A percentile compares a stretch with the other conserved stretches of the same genome.
Conservation (phyloP, 164 flowering plant genomes). For the Tetrastigma voinierianum region DNA sequence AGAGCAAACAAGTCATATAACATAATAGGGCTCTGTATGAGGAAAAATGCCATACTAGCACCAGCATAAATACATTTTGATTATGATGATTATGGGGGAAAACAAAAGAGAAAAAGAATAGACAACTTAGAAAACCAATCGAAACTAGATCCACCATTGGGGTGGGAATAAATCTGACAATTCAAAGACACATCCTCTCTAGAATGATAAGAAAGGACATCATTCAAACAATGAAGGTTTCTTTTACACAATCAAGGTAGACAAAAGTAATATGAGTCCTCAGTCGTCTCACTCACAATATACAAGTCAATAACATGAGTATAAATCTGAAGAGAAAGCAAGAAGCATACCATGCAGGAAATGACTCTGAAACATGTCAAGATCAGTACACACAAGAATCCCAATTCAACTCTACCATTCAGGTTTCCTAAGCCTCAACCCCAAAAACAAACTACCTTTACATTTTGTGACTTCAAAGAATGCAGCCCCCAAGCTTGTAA, state of each 20-base stretch:
- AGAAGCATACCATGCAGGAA: conserved; percentile 12
- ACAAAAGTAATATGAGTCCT: neutral
- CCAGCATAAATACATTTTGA: too few relatives aligned
- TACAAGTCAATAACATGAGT: conserved; percentile 6
- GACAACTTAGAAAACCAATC: too few relatives aligned
- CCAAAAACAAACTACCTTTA: conserved; percentile 9
- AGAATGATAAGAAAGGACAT: too few relatives aligned
- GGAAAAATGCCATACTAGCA: too few relatives aligned
- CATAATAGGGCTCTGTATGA: too few relatives aligned
- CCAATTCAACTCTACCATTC: conserved; percentile 6
- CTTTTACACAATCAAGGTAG: neutral
- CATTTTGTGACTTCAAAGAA: neutral
- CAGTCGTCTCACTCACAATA: neutral
- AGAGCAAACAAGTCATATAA: too few relatives aligned
- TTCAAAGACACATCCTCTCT: neutral
- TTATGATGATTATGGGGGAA: too few relatives aligned
- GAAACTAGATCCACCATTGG: too few relatives aligned
- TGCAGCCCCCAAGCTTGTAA: conserved; percentile 12
- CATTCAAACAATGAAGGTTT: neutral
- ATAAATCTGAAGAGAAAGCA: conserved; percentile 3
- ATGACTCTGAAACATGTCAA: conserved; percentile 7
- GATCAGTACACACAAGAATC: conserved; percentile 13
- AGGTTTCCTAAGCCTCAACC: conserved; percentile 6
- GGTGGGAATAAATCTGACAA: too few relatives aligned
- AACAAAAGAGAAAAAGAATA: too few relatives aligned